Evolutionary conservation across 768 basidiomycete species (phyloP).

Genomic region (Mycena belliarum): DNA sequence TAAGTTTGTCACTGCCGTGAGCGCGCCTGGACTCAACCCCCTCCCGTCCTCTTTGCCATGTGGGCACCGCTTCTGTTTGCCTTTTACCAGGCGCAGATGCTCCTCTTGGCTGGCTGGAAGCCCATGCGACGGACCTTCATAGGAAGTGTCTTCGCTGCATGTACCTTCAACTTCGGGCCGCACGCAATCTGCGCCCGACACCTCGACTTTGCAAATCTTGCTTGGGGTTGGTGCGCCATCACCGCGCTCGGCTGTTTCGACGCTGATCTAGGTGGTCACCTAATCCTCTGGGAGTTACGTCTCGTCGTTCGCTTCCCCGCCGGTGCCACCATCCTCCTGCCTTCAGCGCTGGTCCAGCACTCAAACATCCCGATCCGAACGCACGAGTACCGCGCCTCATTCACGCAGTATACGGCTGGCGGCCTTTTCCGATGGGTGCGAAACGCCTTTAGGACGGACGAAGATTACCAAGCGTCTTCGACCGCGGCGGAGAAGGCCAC

Average conservation of each 20-base stretch:
- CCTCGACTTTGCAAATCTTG: neutral
- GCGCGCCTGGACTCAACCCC: too few species aligned
- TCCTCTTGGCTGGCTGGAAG: neutral
- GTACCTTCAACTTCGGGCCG: neutral
- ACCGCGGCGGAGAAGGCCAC: neutral
- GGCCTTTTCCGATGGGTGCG: neutral
- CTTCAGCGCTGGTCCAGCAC: neutral
- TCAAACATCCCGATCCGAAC: neutral
- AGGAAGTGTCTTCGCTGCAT: neutral
- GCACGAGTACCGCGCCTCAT: neutral
- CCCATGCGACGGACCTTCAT: neutral
- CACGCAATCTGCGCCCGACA: neutral
- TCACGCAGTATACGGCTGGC: neutral
- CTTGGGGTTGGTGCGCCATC: neutral
- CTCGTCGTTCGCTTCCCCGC: neutral
- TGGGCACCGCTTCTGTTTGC: neutral
- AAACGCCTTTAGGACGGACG: neutral
- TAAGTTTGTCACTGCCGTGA: neutral
- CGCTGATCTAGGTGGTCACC: neutral
- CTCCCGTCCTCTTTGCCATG: neutral
- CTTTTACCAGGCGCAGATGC: neutral
- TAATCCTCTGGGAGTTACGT: neutral
- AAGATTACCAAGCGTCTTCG: neutral
- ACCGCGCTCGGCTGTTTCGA: neutral
- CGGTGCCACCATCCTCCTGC: neutral